Evolutionary conservation across 805 yeast species (phyloP).

Genomic region (Yamadazyma insecticola): DNA sequence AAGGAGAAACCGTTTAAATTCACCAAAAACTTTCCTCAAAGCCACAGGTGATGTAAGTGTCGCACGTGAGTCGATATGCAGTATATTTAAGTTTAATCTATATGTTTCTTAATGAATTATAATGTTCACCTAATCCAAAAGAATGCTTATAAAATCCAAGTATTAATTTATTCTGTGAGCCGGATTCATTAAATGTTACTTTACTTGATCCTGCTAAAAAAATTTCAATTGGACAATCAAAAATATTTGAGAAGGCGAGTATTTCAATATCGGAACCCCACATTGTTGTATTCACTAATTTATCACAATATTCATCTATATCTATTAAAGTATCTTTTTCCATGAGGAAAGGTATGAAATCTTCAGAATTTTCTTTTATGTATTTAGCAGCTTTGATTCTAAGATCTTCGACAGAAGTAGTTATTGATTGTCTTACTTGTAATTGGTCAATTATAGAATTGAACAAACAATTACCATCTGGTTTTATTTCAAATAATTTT

Average conservation of each 20-base stretch:
- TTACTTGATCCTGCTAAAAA: constrained; percentile 74
- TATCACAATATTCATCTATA: constrained; percentile 62
- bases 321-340: constrained; percentile 66
- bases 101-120: constrained; percentile 60
- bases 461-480: constrained; percentile 94
- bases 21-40: no score
- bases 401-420: constrained; percentile 44
- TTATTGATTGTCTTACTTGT: constrained; percentile 39
- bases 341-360: constrained; percentile 75
- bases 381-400: constrained; percentile 63
- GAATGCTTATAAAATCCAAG: constrained; percentile 81
- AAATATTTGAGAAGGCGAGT: constrained; percentile 70
- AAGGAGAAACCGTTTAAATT: no score
- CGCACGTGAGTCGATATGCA: no score
- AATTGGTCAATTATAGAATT: constrained; percentile 83
- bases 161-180: constrained; percentile 47
- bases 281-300: constrained; percentile 70
- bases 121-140: constrained; percentile 92
- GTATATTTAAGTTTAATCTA: no score
- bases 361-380: constrained; percentile 60
- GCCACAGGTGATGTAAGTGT: no score
- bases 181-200: constrained; percentile 57
- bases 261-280: constrained; percentile 98
- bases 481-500: constrained; percentile 63
- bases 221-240: constrained; percentile 68